Percentiles rank a stretch among this genome's conserved stretches.
phyloP scores from a whole-genome alignment of 2,329 filamentous ascomycete genomes.

The Aspergillus tamarii region DNA sequence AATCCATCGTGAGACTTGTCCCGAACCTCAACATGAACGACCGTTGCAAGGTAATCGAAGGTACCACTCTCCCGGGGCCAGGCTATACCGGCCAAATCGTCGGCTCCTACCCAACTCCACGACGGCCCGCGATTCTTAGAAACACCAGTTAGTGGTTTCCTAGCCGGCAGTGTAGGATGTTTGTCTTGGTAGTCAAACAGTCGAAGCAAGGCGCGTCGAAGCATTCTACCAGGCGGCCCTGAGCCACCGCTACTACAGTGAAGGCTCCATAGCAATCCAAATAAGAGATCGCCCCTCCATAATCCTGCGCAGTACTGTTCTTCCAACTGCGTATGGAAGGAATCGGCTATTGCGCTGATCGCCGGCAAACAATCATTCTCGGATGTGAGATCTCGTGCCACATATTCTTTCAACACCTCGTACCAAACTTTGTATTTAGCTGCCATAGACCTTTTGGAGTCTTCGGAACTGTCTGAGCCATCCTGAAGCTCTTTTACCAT shows the following conservation, averaged over 20 bases:
- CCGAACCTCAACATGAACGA: neutral
- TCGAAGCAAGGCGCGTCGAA: neutral
- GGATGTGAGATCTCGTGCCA: neutral
- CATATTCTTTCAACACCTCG: accelerated
- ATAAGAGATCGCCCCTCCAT: neutral
- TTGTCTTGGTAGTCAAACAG: neutral
- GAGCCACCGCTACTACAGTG: neutral
- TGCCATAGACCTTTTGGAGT: neutral
- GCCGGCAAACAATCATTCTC: neutral
- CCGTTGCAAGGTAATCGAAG: neutral
- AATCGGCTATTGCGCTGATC: neutral
- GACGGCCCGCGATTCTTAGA: neutral
- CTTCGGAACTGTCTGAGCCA: neutral
- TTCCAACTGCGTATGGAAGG: neutral
- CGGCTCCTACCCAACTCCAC: neutral
- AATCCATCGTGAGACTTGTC: neutral
- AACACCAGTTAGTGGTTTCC: neutral
- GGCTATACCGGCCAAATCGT: neutral
- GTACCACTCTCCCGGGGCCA: neutral
- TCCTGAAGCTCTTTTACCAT: neutral
- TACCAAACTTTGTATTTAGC: neutral
- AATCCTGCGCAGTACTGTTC: neutral
- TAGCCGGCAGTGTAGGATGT: neutral
- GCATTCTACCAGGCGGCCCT: neutral
- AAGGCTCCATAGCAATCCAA: neutral